These are phyloP conservation scores for Scheffersomyces stipitis DNA, from an alignment of 805 yeast genomes.

Conservation along the genomic window DNA sequence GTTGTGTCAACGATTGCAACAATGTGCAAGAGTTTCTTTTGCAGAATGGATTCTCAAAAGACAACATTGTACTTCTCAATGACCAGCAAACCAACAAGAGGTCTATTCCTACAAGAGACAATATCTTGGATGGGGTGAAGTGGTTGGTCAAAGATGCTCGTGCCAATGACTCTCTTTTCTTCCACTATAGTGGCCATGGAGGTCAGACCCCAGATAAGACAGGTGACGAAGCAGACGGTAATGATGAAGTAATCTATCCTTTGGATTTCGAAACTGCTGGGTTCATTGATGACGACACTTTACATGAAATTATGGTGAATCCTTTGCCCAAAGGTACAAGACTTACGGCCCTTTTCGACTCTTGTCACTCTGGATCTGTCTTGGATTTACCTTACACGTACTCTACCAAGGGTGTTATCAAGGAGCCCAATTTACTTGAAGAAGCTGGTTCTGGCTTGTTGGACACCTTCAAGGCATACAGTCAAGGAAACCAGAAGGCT, in stretches of 20 bases:
- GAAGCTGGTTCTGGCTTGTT: slow-evolving; percentile 71
- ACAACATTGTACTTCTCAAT: slow-evolving; percentile 59
- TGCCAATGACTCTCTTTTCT: slow-evolving; percentile 75
- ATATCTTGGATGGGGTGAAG: slow-evolving; percentile 74
- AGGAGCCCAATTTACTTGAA: slow-evolving; percentile 76
- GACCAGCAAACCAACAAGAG: slow-evolving; percentile 53
- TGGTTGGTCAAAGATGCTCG: slow-evolving; percentile 76
- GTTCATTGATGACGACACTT: slow-evolving; percentile 67
- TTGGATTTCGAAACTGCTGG: slow-evolving; percentile 65
- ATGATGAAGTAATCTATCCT: slow-evolving; percentile 6
- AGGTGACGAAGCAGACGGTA: slow-evolving; percentile 64
- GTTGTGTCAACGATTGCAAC: slow-evolving; percentile 78
- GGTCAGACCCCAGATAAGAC: slow-evolving; percentile 67
- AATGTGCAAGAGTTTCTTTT: slow-evolving; percentile 49
- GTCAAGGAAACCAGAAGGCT: slow-evolving; percentile 51
- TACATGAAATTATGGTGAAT: slow-evolving; percentile 70
- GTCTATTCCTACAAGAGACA: slow-evolving; percentile 62
- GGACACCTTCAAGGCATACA: slow-evolving; percentile 57
- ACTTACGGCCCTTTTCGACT: slow-evolving; percentile 77
- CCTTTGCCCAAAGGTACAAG: slow-evolving; percentile 73
- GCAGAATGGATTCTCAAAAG: slow-evolving; percentile 45
- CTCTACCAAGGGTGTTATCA: slow-evolving; percentile 79
- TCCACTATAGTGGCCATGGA: slow-evolving; percentile 89
- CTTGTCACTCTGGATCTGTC: slow-evolving; percentile 85
- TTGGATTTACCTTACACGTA: slow-evolving; percentile 78